Conservation (phyloP, 345 rosid genomes). For the Cardiospermum halicacabum region DNA sequence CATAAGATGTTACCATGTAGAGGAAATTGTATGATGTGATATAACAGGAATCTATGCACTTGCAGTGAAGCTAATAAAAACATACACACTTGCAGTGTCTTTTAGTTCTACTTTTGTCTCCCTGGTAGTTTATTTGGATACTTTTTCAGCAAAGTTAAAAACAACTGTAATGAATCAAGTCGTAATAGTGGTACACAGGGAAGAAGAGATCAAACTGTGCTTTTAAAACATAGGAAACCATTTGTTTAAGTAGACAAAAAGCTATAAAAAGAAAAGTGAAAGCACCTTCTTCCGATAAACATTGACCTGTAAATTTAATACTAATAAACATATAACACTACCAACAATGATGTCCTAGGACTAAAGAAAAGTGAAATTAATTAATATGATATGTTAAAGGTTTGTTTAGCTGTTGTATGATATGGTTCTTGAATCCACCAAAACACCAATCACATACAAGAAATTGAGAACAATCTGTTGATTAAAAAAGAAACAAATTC, state of each 20-base stretch:
- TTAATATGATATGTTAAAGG: neutral
- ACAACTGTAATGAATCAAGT: too few relatives aligned
- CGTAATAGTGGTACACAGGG: too few relatives aligned
- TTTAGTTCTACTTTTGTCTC: too few relatives aligned
- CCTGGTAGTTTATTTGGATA: too few relatives aligned
- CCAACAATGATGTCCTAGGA: slow-evolving; percentile 1
- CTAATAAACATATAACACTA: neutral
- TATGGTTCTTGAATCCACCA: neutral
- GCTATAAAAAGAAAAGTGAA: neutral
- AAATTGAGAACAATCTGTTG: neutral
- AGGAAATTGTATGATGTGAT: neutral
- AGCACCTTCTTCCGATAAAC: neutral
- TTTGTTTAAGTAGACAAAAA: too few relatives aligned
- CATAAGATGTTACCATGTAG: neutral
- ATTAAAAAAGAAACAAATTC: neutral
- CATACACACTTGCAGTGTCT: too few relatives aligned
- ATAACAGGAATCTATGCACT: neutral
- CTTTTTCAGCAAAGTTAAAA: too few relatives aligned
- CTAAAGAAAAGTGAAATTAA: neutral
- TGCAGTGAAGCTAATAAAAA: too few relatives aligned
- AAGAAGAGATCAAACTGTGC: neutral
- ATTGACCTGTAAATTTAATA: neutral
- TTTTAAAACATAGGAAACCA: neutral
- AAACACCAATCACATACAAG: neutral
- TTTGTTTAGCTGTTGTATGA: neutral